Percentiles rank a stretch among this genome's conserved stretches.
Evolutionary conservation across 495 filamentous ascomycete species (phyloP).

Genomic region (Xylaria intraflava): DNA sequence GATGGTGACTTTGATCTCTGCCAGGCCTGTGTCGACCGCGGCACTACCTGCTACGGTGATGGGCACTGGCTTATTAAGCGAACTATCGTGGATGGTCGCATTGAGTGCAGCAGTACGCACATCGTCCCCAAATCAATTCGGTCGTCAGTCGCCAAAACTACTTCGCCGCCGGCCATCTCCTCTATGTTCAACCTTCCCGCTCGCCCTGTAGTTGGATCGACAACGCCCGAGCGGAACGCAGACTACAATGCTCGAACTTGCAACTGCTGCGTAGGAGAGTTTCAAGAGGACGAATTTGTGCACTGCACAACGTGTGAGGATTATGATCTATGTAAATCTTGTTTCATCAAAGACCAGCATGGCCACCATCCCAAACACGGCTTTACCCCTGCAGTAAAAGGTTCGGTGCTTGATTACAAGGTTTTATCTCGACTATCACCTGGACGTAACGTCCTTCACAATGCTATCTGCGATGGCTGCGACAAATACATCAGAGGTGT

Average conservation of each 20-base stretch:
- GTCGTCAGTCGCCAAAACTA: neutral
- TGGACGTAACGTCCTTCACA: conserved; percentile 77
- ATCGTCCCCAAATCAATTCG: conserved; percentile 43
- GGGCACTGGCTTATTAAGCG: conserved; percentile 94
- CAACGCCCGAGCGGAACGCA: neutral
- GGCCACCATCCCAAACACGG: conserved; percentile 89
- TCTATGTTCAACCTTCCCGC: neutral
- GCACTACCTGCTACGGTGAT: conserved; percentile 66
- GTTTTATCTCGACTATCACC: conserved; percentile 61
- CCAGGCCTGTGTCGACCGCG: conserved; percentile 64
- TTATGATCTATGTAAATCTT: conserved; percentile 83
- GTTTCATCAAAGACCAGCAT: conserved; percentile 69
- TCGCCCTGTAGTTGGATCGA: conserved; percentile 16
- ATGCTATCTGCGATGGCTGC: conserved; percentile 91
- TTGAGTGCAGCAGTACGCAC: conserved; percentile 80
- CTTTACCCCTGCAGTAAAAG: conserved; percentile 59
- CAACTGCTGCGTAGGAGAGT: conserved; percentile 80
- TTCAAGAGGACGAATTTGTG: conserved; percentile 70
- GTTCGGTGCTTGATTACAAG: conserved; percentile 46
- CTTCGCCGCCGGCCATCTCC: neutral
- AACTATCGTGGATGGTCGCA: conserved; percentile 65
- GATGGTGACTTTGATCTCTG: conserved; percentile 94
- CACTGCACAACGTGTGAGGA: conserved; percentile 82
- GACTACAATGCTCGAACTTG: conserved; percentile 62
- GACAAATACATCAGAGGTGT: conserved; percentile 83